Evolutionary conservation across 2,329 filamentous ascomycete genomes (phyloP).

Genomic region (Chlorencoelia australis): DNA sequence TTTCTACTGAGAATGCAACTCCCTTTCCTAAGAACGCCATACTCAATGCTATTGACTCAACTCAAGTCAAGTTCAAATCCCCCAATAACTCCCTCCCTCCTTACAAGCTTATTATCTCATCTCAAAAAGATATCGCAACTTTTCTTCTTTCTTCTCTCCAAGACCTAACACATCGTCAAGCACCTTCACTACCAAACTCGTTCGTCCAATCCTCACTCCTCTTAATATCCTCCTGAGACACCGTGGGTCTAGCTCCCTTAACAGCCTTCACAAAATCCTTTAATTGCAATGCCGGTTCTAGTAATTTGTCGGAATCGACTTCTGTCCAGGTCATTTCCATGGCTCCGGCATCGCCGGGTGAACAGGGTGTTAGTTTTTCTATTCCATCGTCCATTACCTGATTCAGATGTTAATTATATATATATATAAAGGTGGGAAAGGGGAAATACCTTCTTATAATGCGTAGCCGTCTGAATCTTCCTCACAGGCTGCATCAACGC

Average conservation of each 20-base stretch:
- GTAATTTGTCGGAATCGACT: conserved; percentile 70
- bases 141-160: conserved; percentile 1
- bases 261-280: conserved; percentile 94
- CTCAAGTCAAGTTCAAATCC: too few relatives aligned
- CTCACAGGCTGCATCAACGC: conserved; percentile 95
- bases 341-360: conserved; percentile 76
- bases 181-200: conserved; percentile 89
- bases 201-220: conserved; percentile 87
- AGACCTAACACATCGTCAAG: conserved; percentile 12
- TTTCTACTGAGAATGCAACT: too few relatives aligned
- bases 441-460: conserved; percentile 75
- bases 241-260: conserved; percentile 78
- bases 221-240: conserved; percentile 75
- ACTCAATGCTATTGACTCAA: too few relatives aligned
- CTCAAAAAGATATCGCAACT: not conserved
- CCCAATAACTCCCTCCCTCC: conserved; percentile 2
- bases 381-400: conserved; percentile 61
- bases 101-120: not conserved
- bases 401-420: conserved; percentile 4
- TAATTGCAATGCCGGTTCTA: conserved; percentile 75
- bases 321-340: conserved; percentile 92
- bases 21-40: too few relatives aligned
- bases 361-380: conserved; percentile 77
- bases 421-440: not conserved
- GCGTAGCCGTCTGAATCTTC: conserved; percentile 93